phyloP scores from a whole-genome alignment of 805 yeast species.

The Sugiyamaella lignohabitans region DNA sequence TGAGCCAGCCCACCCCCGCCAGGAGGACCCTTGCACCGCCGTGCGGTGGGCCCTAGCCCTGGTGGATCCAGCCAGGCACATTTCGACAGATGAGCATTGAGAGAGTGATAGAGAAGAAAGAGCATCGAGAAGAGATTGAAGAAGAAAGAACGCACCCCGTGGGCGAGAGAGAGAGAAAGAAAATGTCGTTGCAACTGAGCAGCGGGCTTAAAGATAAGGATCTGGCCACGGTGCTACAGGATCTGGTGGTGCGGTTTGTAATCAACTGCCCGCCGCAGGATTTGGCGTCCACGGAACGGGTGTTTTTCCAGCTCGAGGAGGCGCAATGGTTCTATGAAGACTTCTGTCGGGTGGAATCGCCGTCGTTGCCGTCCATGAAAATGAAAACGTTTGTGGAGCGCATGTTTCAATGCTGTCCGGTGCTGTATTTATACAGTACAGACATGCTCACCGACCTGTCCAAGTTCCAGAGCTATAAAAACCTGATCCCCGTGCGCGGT shows the following conservation, averaged over 20 bases:
- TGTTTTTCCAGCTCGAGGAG: conserved; percentile 91
- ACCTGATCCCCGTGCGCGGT: conserved; percentile 92
- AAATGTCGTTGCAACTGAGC: conserved; percentile 17
- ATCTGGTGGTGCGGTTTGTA: conserved; percentile 80
- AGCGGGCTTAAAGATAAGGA: conserved; percentile 12
- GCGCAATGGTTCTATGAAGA: conserved; percentile 98
- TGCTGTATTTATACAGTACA: conserved; percentile 27
- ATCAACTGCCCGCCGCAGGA: conserved; percentile 91
- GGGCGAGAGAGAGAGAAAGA: no score
- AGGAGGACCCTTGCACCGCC: no score
- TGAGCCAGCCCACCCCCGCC: no score
- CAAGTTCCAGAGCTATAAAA: conserved; percentile 77
- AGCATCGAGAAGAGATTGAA: no score
- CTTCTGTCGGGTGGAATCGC: conserved; percentile 65
- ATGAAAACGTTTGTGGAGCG: conserved; percentile 69
- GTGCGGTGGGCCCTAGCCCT: no score
- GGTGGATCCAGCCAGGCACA: no score
- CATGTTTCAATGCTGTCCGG: conserved; percentile 72
- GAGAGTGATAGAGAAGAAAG: no score
- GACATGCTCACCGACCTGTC: conserved; percentile 54
- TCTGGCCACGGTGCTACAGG: conserved; percentile 35
- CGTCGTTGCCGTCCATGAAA: conserved; percentile 66
- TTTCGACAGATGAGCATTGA: no score
- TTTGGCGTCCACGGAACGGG: conserved; percentile 68
- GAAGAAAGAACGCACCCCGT: no score